Base-by-base conservation (phyloP, 768 basidiomycete genomes). In the Hericium coralloides region DNA sequence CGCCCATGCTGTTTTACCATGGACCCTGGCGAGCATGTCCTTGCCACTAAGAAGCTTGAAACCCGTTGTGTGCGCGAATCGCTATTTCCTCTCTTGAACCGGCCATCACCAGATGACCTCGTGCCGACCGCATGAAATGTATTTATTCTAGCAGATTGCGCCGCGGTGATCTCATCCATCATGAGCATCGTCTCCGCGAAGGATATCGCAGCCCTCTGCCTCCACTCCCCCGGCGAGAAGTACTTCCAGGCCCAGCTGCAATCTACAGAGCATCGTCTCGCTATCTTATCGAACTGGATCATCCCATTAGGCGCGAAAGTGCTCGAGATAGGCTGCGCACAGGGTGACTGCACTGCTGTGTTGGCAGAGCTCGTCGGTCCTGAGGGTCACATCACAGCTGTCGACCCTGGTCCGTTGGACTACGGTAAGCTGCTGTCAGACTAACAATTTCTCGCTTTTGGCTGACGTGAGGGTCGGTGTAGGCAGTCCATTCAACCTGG, bases 281-380 rank as follows among this genome's bases (percentile, higher is more conserved):
- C 63, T 23, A 64, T 74, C n/a, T 56, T 73, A 25, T 54, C 56
- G 9, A 59, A 61, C 9, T 73, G 69, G 69, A 58, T 62, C 10
- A 69, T 74, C 51, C 2, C 57, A 12, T 51, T 26, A 0, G 73
- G 72, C 2, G 62, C 63, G 22, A 61, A 59, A 9, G 66, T 76
- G 5, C 63, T 76, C 1, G 74, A 76, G 57, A 60, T 76, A 1
- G 74, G 74, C 6, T 74, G 73, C 56, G 74, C 74, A 2, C 74
- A 74, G 54, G 74, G 74, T 15, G 74, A 75, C 55, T 69, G 67
- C 53, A 76, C 74, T 1, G 65, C 67, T 20, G 70, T 64, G 6
- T 65, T 76, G 9, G 74, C 73, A 17, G 61, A 62, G 14, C 64
- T 65, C 1, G 72, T 76, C 10, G 75, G 74, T 2, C 58, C 59